Conservation (phyloP, 2,329 filamentous ascomycete species). For the Thielaviopsis populi region DNA sequence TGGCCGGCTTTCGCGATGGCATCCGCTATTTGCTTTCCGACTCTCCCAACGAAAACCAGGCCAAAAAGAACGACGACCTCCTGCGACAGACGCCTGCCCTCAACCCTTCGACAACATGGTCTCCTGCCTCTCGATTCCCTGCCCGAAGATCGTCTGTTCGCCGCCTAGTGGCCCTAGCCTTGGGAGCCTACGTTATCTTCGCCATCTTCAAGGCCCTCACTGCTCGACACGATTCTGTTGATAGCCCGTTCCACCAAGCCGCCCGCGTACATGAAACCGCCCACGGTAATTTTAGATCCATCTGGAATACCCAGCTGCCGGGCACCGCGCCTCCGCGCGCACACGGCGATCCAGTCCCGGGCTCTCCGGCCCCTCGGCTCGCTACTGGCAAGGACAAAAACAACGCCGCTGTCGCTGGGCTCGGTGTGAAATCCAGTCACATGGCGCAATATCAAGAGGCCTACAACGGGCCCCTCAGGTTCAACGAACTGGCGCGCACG, state of each 20-base stretch:
- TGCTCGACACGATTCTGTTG: background rate
- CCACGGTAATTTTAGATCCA: background rate
- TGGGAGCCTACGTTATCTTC: conserved; percentile 22
- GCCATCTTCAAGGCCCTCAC: conserved; percentile 1
- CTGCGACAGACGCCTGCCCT: conserved; percentile 20
- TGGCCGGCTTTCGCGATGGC: conserved; percentile 10
- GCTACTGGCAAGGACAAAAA: background rate
- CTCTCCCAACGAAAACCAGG: conserved; percentile 39
- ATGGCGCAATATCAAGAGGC: conserved; percentile 18
- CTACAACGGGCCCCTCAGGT: conserved; percentile 57
- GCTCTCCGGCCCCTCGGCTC: background rate
- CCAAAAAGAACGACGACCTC: conserved; percentile 47
- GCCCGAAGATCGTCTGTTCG: conserved; percentile 35
- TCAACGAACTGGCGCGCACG: conserved; percentile 47
- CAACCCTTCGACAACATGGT: conserved; percentile 24
- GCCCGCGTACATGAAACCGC: background rate
- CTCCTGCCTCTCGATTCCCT: conserved; percentile 24
- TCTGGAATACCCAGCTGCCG: conserved; percentile 9
- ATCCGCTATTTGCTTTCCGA: conserved; percentile 27
- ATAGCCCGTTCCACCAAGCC: conserved; percentile 16
- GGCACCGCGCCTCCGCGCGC: conserved; percentile 6
- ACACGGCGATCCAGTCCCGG: conserved; percentile 13
- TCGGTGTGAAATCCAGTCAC: background rate
- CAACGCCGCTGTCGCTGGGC: background rate
- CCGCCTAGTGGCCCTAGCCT: conserved; percentile 35